phyloP scores from a whole-genome alignment of 2,329 filamentous ascomycete genomes.

The Penicillium psychrosexuale region DNA sequence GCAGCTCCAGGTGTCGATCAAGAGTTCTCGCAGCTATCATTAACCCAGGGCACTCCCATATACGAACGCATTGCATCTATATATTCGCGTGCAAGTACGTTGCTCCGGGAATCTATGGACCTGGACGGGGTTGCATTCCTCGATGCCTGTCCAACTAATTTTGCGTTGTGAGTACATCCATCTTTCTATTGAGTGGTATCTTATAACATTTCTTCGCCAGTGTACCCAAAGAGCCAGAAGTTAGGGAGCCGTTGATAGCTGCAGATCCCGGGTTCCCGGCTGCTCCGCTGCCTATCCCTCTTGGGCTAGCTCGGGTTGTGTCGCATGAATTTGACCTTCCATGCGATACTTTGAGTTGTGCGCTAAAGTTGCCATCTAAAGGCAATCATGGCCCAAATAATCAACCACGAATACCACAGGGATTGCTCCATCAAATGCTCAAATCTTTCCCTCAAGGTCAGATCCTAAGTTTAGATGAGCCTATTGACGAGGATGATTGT shows the following conservation, averaged over 20 bases:
- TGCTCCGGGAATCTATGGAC: conserved; percentile 43
- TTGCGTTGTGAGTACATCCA: conserved; percentile 10
- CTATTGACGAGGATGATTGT: not conserved
- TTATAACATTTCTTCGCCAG: not conserved
- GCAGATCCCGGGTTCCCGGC: not conserved
- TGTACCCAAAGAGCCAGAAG: conserved; percentile 7
- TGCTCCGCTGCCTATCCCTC: not conserved
- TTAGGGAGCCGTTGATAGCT: conserved; percentile 14
- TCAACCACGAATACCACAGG: conserved; percentile 5
- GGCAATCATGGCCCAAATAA: not conserved
- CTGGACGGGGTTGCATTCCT: conserved; percentile 37
- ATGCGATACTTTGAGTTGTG: conserved; percentile 15
- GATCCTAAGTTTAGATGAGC: conserved; percentile 10
- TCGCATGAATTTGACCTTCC: conserved; percentile 8
- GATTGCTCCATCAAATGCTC: conserved; percentile 11
- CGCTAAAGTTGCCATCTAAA: not conserved
- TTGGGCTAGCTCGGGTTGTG: not conserved
- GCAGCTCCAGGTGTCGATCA: not conserved
- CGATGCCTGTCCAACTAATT: conserved; percentile 17
- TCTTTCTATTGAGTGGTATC: not conserved
- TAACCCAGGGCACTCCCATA: conserved; percentile 1
- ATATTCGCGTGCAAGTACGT: conserved; percentile 43
- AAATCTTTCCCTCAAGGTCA: conserved; percentile 19
- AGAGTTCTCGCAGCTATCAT: not conserved
- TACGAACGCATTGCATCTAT: conserved; percentile 22